A percentile compares a stretch with the other conserved stretches of the same genome.
Conservation (phyloP, 2,329 filamentous ascomycete genomes). For the Venturia aucupariae region DNA sequence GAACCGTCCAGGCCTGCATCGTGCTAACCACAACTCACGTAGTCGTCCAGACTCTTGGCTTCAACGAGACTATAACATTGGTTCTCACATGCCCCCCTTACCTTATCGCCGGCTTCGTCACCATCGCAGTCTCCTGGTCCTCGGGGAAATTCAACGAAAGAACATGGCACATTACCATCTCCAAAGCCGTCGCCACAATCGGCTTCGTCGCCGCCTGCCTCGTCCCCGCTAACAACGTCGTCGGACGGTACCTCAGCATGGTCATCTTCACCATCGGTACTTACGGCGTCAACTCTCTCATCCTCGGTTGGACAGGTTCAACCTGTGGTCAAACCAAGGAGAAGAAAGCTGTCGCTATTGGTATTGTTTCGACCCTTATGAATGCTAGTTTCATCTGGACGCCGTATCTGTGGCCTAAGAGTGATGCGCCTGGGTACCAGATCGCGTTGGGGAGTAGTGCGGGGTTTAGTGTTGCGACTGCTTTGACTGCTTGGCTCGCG, state of each 20-base stretch:
- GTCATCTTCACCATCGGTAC: conserved; percentile 24
- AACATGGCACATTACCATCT: conserved; percentile 42
- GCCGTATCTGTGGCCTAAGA: conserved; percentile 42
- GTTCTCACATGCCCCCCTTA: conserved; percentile 38
- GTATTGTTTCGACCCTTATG: conserved; percentile 41
- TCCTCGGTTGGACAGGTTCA: conserved; percentile 38
- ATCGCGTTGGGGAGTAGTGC: conserved; percentile 38
- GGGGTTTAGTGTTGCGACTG: conserved; percentile 35
- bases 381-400: conserved; percentile 43
- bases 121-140: conserved; percentile 41
- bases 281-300: conserved; percentile 39
- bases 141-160: conserved; percentile 42
- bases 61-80: background rate
- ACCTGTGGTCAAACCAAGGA: conserved; percentile 41
- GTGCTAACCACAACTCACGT: background rate
- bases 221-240: conserved; percentile 26
- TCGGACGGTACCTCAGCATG: conserved; percentile 34
- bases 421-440: conserved; percentile 37
- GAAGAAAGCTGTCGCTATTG: conserved; percentile 40
- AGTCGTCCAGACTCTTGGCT: conserved; percentile 4
- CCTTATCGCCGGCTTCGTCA: conserved; percentile 39
- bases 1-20: background rate
- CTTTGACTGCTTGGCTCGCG: conserved; percentile 33
- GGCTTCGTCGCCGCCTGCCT: conserved; percentile 35
- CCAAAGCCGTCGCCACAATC: conserved; percentile 33